phyloP scores from a whole-genome alignment of 768 basidiomycete genomes.

The Astraeus odoratus region DNA sequence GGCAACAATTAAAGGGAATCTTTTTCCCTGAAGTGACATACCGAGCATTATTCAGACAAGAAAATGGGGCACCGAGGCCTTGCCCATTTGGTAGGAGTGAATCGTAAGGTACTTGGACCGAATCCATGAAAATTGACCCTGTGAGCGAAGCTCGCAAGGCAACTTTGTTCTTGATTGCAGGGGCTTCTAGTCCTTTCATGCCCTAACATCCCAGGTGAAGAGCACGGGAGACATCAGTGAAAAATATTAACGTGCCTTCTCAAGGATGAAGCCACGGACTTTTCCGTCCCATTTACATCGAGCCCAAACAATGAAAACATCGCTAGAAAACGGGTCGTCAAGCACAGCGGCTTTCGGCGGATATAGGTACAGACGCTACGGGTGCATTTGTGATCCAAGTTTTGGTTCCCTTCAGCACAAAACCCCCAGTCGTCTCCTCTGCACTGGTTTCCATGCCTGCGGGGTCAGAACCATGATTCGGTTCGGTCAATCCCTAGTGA shows the following conservation, averaged over 20 bases:
- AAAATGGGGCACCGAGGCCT: constrained; percentile 83
- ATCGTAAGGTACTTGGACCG: constrained; percentile 68
- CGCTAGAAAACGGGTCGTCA: constrained; percentile 36
- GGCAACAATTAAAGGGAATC: background rate
- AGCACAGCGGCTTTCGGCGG: constrained; percentile 4
- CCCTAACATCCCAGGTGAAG: constrained; percentile 41
- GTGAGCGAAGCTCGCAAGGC: constrained; percentile 82
- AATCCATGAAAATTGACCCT: constrained; percentile 89
- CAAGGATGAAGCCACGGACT: constrained; percentile 83
- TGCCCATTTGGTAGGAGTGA: constrained; percentile 70
- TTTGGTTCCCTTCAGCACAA: constrained; percentile 83
- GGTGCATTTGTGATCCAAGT: constrained; percentile 98
- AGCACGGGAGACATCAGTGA: background rate
- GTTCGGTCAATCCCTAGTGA: constrained; percentile 84
- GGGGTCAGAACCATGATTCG: constrained; percentile 95
- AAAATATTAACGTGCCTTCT: constrained; percentile 51
- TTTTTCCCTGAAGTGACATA: constrained; percentile 15
- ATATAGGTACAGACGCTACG: constrained; percentile 55
- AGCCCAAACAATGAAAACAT: constrained; percentile 92
- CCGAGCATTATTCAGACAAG: constrained; percentile 87
- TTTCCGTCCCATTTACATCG: constrained; percentile 91
- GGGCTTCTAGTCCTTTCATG: constrained; percentile 72
- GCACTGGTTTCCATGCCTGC: constrained; percentile 97
- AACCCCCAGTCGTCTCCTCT: constrained; percentile 79
- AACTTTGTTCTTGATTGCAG: constrained; percentile 88